A percentile compares a stretch with the other conserved stretches of the same genome.
Conservation (phyloP, 805 yeast genomes). For the Candida saitoana region DNA sequence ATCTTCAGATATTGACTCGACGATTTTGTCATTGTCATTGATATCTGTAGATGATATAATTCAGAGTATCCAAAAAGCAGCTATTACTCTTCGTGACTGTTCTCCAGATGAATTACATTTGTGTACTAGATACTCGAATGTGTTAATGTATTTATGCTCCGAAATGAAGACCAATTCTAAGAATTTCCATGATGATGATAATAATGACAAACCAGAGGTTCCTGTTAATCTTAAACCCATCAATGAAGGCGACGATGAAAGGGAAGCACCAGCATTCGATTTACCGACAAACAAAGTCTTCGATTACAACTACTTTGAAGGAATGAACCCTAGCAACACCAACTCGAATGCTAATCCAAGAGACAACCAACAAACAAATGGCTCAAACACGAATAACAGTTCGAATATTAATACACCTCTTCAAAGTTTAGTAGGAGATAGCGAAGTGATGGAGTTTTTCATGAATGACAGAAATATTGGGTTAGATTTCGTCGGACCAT, state of each 20-base stretch:
- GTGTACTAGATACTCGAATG: slow-evolving; percentile 74
- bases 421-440: slow-evolving; percentile 28
- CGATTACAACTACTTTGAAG: slow-evolving; percentile 5
- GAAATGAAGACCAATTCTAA: slow-evolving; percentile 58
- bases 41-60: slow-evolving; percentile 71
- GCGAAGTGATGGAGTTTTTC: slow-evolving; percentile 44
- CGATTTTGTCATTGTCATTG: slow-evolving; percentile 55
- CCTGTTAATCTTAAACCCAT: background rate
- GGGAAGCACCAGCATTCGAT: background rate
- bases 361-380: background rate
- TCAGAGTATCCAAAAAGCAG: slow-evolving; percentile 63
- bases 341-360: background rate
- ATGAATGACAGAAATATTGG: slow-evolving; percentile 36
- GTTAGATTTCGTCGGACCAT: slow-evolving; percentile 57
- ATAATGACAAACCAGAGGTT: background rate
- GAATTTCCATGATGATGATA: slow-evolving; percentile 11
- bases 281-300: slow-evolving; percentile 2
- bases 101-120: slow-evolving; percentile 87
- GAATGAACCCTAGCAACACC: slow-evolving; percentile 1
- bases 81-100: slow-evolving; percentile 71
- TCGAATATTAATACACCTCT: slow-evolving; percentile 14
- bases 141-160: slow-evolving; percentile 68
- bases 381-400: background rate
- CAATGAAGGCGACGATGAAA: slow-evolving; percentile 6
- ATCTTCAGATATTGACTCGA: slow-evolving; percentile 37